These are phyloP conservation scores for Stenocarpella maydis DNA, from an alignment of 2,329 filamentous ascomycete genomes.

Conservation along the genomic window DNA sequence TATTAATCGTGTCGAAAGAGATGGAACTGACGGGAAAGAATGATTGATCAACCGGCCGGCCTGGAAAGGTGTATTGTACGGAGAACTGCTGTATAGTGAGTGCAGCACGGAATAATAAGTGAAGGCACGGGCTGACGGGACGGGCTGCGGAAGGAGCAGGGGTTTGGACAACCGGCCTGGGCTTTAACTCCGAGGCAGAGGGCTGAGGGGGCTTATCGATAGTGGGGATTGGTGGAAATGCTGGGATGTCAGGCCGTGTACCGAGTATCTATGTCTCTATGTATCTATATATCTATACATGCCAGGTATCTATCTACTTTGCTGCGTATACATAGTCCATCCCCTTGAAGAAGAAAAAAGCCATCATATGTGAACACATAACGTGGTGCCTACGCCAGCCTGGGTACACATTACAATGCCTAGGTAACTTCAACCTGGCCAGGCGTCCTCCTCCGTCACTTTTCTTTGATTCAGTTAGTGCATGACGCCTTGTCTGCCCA, in stretches of 20 bases:
- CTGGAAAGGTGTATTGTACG: slow-evolving; percentile 2
- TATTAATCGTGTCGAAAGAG: neutral
- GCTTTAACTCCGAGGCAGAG: slow-evolving; percentile 2
- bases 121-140: neutral
- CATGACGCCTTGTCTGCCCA: slow-evolving; percentile 1
- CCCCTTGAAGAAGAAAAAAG: neutral
- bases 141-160: slow-evolving; percentile 10
- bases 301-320: too few species aligned
- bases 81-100: neutral
- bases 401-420: neutral
- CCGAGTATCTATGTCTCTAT: too few species aligned
- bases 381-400: neutral
- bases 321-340: too few species aligned
- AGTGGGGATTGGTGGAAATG: neutral
- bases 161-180: neutral
- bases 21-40: slow-evolving; percentile 4
- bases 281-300: too few species aligned
- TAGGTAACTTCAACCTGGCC: neutral
- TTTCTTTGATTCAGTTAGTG: neutral
- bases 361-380: slow-evolving; percentile 4
- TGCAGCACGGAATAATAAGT: too few species aligned
- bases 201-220: slow-evolving; percentile 20
- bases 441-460: neutral
- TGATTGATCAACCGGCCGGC: neutral
- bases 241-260: too few species aligned